Evolutionary conservation across 2,329 filamentous ascomycete genomes (phyloP), one percentile per base, ranked within the genome.

Genomic region (Colletotrichum sidae): DNA sequence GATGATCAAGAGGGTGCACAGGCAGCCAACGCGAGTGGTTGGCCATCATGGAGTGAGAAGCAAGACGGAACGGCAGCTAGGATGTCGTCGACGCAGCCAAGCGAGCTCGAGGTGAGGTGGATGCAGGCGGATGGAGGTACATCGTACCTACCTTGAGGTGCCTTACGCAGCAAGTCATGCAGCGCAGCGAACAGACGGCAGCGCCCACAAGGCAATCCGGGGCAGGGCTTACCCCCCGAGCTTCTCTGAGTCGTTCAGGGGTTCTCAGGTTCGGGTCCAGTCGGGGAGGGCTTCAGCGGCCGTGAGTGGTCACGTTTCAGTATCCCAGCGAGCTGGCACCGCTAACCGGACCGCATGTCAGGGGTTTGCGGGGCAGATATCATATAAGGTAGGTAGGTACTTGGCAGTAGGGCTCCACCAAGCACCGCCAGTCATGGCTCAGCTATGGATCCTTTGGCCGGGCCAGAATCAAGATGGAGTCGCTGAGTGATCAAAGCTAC

Each of bases 21-120:
- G 25, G 3, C 44, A 47, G 52, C 46, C 46, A 33, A 41, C 42
- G 58, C 38, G 15, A 52, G 52, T 56, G 58, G 60, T 47, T 13
- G 52, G 56, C 50, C 6, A 52, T 52, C 46, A 65, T 61, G 62
- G 62, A 65, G 62, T 62, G 62, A 45, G 49, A 65, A 62, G 58
- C 58, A 65, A 58, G 52, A 25, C 42, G 38, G 5, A 34, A 62
- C 10, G 33, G 47, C 25, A 10, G 17, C 57, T 25, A 57, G 62
- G 62, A 61, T 55, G 15, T 51, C 13, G 57, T 65, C 42, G 42
- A 25, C 56, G 50, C 53, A 46, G 39, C 39, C 39, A 44, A 34
- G 51, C 39, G 34, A 60, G 44, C 44, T 5, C 6, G 15, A 11
- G 47, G 37, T 17, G 34, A 45, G 57, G 50, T 39, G 44, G 61